phyloP scores from a whole-genome alignment of 2,329 filamentous ascomycete genomes.

The Tolypocladium album region DNA sequence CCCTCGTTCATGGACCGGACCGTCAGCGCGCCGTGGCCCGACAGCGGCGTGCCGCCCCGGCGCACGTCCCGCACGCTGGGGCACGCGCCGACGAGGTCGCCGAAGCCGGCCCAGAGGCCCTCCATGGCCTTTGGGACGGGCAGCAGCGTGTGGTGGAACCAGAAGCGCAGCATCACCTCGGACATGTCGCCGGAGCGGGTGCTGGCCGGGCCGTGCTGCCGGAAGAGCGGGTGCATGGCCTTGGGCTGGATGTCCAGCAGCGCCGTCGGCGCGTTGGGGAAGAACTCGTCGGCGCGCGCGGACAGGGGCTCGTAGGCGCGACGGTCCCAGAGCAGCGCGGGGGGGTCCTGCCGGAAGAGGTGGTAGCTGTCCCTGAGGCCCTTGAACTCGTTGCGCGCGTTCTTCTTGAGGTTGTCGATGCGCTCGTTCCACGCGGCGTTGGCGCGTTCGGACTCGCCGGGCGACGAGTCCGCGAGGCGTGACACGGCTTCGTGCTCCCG shows the following conservation, averaged over 20 bases:
- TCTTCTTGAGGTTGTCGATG: slow-evolving; percentile 21
- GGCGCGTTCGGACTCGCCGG: slow-evolving; percentile 14
- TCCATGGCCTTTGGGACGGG: slow-evolving; percentile 35
- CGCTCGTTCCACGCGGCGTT: slow-evolving; percentile 23
- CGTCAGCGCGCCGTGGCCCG: slow-evolving; percentile 28
- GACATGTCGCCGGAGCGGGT: slow-evolving; percentile 37
- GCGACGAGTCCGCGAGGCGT: slow-evolving; percentile 8
- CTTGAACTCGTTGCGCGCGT: slow-evolving; percentile 23
- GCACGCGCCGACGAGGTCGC: slow-evolving; percentile 38
- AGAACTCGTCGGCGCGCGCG: slow-evolving; percentile 51
- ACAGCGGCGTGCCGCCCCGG: slow-evolving; percentile 32
- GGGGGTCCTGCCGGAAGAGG: slow-evolving; percentile 34
- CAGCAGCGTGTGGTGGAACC: slow-evolving; percentile 33
- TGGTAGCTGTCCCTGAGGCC: slow-evolving; percentile 43
- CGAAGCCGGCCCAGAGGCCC: slow-evolving; percentile 47
- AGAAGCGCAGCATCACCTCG: slow-evolving; percentile 32
- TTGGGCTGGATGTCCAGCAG: slow-evolving; percentile 61
- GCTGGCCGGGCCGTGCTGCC: slow-evolving; percentile 28
- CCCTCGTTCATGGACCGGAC: slow-evolving; percentile 37
- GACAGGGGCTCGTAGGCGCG: slow-evolving; percentile 60
- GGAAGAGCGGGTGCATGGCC: slow-evolving; percentile 35
- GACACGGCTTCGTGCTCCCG: slow-evolving; percentile 17
- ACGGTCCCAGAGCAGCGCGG: slow-evolving; percentile 56
- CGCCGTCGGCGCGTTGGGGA: slow-evolving; percentile 43
- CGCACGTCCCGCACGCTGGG: slow-evolving; percentile 35